Conservation (phyloP, 139 green algal genomes). For the Chlamydomonas eustigma region DNA sequence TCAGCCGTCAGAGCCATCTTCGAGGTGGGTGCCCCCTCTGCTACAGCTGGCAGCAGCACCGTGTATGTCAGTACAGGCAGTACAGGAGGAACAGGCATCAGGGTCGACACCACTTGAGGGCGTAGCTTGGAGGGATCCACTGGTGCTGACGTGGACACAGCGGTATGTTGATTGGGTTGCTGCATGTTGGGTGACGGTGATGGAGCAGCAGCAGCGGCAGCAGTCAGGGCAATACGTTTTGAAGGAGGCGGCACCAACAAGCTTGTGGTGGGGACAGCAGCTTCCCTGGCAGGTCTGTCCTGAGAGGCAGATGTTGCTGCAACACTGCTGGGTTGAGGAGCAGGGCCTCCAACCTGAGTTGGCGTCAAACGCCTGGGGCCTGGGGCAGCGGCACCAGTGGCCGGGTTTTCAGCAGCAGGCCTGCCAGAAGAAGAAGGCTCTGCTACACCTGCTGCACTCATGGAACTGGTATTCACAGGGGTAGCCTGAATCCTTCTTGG, state of each 20-base stretch:
- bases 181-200: background rate
- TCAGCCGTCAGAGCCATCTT: background rate
- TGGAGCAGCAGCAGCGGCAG: background rate
- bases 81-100: background rate
- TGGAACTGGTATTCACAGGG: background rate
- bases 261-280: background rate
- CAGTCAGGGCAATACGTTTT: constrained; percentile 3
- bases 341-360: background rate
- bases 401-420: too few relatives aligned
- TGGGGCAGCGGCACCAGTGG: too few relatives aligned
- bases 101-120: background rate
- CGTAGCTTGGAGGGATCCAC: too few relatives aligned
- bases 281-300: background rate
- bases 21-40: background rate
- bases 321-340: background rate
- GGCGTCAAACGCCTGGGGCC: background rate
- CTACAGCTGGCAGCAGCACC: constrained; percentile 1
- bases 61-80: constrained; percentile 13
- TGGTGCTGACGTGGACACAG: background rate
- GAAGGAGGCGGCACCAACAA: constrained; percentile 4
- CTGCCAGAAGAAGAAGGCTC: background rate
- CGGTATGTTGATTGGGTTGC: background rate
- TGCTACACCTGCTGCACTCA: background rate
- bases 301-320: background rate
- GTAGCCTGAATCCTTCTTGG: too few relatives aligned